phyloP scores from a whole-genome alignment of 257 asterid genomes.

The Misopates orontium region DNA sequence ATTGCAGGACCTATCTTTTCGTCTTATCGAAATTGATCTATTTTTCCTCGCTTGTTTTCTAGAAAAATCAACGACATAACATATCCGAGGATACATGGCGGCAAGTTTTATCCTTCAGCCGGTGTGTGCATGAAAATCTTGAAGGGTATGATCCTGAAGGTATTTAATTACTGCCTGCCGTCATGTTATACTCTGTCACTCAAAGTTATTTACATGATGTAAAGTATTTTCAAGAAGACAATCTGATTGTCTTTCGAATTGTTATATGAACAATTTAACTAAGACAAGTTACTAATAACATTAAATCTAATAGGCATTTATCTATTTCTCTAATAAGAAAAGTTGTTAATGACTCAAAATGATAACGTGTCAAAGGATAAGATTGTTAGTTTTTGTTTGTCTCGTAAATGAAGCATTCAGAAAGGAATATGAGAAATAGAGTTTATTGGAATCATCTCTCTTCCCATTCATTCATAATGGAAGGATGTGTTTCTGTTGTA shows the following conservation, averaged over 20 bases:
- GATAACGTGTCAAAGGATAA: too few species aligned
- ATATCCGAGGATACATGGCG: constrained; percentile 97
- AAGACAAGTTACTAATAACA: too few species aligned
- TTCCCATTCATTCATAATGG: too few species aligned
- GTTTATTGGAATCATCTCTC: too few species aligned
- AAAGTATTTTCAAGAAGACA: neutral
- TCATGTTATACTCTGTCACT: neutral
- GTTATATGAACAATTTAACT: too few species aligned
- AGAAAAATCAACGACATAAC: constrained; percentile 87
- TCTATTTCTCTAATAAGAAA: too few species aligned
- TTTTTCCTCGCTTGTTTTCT: constrained; percentile 20
- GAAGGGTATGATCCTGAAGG: constrained; percentile 98
- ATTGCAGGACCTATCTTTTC: neutral
- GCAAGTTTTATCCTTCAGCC: constrained; percentile 90
- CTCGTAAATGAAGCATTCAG: too few species aligned
- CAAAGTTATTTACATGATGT: neutral
- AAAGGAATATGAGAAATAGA: too few species aligned
- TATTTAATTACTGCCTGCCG: constrained; percentile 30
- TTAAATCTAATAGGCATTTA: too few species aligned
- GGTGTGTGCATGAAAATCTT: constrained; percentile 88
- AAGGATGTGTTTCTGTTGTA: neutral
- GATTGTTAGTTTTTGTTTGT: too few species aligned
- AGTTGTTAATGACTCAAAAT: too few species aligned
- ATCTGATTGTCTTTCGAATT: too few species aligned
- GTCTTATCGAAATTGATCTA: neutral